Evolutionary conservation across 257 asterid genomes (phyloP), one percentile per base, ranked within the genome.

Genomic region (Ballota nigra): DNA sequence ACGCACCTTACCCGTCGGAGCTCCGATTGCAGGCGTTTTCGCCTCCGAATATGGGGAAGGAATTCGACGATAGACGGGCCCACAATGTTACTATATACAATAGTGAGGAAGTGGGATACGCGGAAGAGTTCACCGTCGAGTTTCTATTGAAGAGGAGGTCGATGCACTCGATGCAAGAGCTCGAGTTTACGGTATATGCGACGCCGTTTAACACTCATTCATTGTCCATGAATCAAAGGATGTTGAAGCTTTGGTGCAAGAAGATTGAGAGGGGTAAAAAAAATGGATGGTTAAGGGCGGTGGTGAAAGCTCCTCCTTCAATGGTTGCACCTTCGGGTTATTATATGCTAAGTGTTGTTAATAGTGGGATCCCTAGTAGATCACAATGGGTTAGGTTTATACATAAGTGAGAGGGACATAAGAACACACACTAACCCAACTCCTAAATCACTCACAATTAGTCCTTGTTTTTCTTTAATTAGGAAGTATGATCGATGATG

Each of bases 161-260:
- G 33, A 16, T 56, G 75, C 68, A 70, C 36, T 28, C 57, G 24
- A 49, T 19, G 66, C 57, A 58, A n/a, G 86, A 69, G 11, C 18
- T 84, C 49, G 60, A 13, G 20, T 68, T 83, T 20, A 84, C 79
- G 3, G 90, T 76, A 0, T 86, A 87, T 57, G 84, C 86, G 1
- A 76, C 89, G 8, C 92, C 95, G 3, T 89, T 86, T 40, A 86
- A 81, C 29, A 87, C 96, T 0, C 95, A 87, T 73, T 86, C 95
- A 0, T 43, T 79, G 6, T 84, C 89, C 2, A 86, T 89, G 95
- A 86, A 84, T 66, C 92, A 87, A 66, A 86, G 95, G 85, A 20
- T 86, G 90, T 58, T 89, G 73, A 71, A 49, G 4, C 81, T 89
- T 3, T 75, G 63, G 78, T 69, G 88, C 81, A 83, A 40, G 71